Evolutionary conservation across 2,329 filamentous ascomycete genomes (phyloP), one percentile per base, ranked within the genome.

Genomic region (Byssochlamys sp.): DNA sequence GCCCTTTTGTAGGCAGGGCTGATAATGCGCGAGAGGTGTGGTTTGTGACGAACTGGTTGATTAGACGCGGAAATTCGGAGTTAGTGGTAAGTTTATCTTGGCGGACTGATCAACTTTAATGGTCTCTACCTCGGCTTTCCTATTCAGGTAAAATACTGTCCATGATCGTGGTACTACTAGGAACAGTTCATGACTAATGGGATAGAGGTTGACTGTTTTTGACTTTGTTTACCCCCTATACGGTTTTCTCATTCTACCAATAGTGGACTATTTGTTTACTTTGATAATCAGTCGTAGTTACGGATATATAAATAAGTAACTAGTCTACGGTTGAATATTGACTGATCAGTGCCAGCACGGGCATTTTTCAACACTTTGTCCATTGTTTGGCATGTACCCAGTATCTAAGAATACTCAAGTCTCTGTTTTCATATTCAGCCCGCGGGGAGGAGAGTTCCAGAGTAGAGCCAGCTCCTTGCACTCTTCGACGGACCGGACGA

Each of bases 1-100:
- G 60, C 62, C 63, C 63, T 64, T 59, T 31, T 59, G 33, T 53
- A 48, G 39, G 50, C 7, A 31, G 51, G 14, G 52, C 53, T 53
- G 57, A 54, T 31, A 7, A 10, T 31, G 11, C 33, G 24, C 54
- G 24, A 39, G 53, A 28, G 48, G 19, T 49, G 52, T 51, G 28
- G 57, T 31, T 33, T 52, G 54, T 31, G 27, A 28, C 29, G 57
- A 29, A 51, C 29, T 48, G 52, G 14, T 33, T 10, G 55, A 29
- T 10, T 7, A 45, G n/a, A 14, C 39, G 39, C 39, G 39, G 35
- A 45, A 19, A 19, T 19, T n/a, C 35, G 35, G 14, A 45, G n/a
- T 19, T 45, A 19, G 4, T 31, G 29, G 29, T 31, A 10, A 2
- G 11, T 10, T 9, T 4, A 14, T 45, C 39, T 45, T 24, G 39